phyloP scores from a whole-genome alignment of 768 basidiomycete species.

The Austroboletus eburneus region DNA sequence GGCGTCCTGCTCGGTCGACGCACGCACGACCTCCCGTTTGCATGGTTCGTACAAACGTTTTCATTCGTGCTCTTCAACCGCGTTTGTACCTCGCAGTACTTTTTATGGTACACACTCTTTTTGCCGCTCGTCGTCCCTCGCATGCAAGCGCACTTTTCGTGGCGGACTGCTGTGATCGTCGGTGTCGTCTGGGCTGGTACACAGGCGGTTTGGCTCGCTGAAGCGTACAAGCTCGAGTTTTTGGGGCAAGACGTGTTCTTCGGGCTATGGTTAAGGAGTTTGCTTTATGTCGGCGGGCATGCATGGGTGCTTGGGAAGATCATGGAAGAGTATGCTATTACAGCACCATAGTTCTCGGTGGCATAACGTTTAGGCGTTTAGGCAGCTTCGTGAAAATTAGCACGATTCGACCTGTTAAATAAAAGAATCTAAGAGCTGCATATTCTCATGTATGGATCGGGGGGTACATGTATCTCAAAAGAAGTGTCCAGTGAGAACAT shows the following conservation, averaged over 20 bases:
- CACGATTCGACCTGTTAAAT: conserved; percentile 2
- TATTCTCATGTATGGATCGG: conserved; percentile 16
- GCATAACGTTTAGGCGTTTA: too few relatives aligned
- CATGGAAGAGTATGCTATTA: conserved; percentile 42
- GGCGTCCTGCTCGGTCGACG: conserved; percentile 69
- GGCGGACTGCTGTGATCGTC: conserved; percentile 29
- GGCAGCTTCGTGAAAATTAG: neutral
- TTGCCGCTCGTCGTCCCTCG: conserved; percentile 77
- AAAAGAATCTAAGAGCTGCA: conserved; percentile 20
- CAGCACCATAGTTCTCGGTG: neutral
- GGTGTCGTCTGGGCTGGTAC: conserved; percentile 62
- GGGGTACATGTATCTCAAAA: conserved; percentile 7
- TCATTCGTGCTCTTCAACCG: conserved; percentile 96
- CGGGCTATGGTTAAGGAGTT: conserved; percentile 72
- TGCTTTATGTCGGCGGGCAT: conserved; percentile 73
- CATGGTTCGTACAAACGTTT: conserved; percentile 90
- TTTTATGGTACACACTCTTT: conserved; percentile 93
- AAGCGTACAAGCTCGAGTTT: conserved; percentile 90
- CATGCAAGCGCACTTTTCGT: conserved; percentile 44
- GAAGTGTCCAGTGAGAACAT: conserved; percentile 14
- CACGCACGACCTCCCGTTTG: conserved; percentile 61
- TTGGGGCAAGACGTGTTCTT: conserved; percentile 69
- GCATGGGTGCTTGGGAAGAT: conserved; percentile 73
- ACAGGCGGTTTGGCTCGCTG: conserved; percentile 87
- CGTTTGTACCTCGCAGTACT: conserved; percentile 98